Base-by-base conservation (phyloP, 352 stramenopile species). In the Blastocystis sp. region DNA sequence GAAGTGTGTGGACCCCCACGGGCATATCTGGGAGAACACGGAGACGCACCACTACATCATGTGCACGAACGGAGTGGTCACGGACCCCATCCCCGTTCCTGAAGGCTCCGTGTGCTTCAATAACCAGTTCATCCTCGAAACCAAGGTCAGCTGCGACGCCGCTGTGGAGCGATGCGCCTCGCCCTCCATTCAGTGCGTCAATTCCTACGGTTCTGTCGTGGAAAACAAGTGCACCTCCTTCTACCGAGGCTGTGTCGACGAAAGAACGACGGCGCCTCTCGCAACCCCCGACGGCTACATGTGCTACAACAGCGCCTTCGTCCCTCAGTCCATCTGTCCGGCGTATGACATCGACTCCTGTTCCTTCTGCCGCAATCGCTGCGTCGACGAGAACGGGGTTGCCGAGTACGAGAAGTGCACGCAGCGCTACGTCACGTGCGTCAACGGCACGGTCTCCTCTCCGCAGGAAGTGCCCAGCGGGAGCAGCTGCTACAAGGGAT, bases 251-350 rank as follows among this genome's bases (percentile, higher is more conserved):
- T 89, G 79, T 50, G 45, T 26, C 31, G 33, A 89, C 50, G 13
- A 41, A 31, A 19, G 55, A 4, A 82, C 74, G 3, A 82, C 74
- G 21, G 51, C 29, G 0, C 39, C 51, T 13, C 31, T 45, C 10
- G 13, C 74, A 19, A 6, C 65, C 24, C 59, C 61, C 10, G 74
- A 62, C 10, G 59, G 74, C 41, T 82, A 82, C 51, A 66, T 24
- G 12, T 82, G 74, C 74, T 82, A 82, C 59, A 82, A 82, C 50
- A 12, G 50, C 29, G 74, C 74, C 33, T 66, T 82, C 29, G 65
- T 82, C 33, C 74, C 74, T 19, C 21, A n/a, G 21, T 59, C 74
- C 13, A 50, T 82, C 33, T 82, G 74, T 39, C 74, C 45, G 29
- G 3, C 3, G 29, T 51, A 50, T 21, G 51, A 66, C 29, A 35